Base-by-base conservation (phyloP, 805 yeast genomes). In the Candida oleophila region DNA sequence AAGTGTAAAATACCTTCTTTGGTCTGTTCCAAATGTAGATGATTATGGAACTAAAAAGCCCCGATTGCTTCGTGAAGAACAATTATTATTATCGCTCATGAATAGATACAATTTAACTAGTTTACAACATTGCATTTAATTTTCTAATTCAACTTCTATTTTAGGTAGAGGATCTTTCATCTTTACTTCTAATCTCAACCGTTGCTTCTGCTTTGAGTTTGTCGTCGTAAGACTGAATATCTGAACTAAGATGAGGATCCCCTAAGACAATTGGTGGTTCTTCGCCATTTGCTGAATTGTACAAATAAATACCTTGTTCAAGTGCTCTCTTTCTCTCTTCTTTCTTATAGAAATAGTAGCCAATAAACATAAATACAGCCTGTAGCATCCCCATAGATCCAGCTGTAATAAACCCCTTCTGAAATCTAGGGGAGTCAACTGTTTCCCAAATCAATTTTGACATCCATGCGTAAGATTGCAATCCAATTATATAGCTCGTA, bases 371-470 rank as follows among this genome's bases (percentile, higher is more conserved):
- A 7, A 51, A 41, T 1, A 63, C 9, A 35, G 48, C 55, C 52
- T 60, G 62, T 2, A 56, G 64, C 35, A 68, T 44, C 53, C 71
- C 64, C 51, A 69, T 70, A 2, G 66, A 71, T 5, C 76, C 73
- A 60, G 73, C 69, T 55, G 69, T 28, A 54, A 72, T 57, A 56
- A 73, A 81, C 46, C 85, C 85, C 30, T 71, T 76, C 40, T 59
- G 61, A 56, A 66, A 80, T 34, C 74, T 61, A 19, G 85, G 85
- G 7, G 79, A 67, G 42, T 78, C 81, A 9, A 62, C 69, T 1
- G 84, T 81, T 46, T 73, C 78, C 64, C 82, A 81, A 43, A 41
- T 52, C 2, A 69, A 47, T 21, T 60, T 49, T 35, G 53, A 47
- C 11, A 67, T 60, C 71, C 71, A 67, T 9, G 68, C 71, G 37